Base-by-base conservation (phyloP, 2,329 filamentous ascomycete species). In the Endothia cerciana region DNA sequence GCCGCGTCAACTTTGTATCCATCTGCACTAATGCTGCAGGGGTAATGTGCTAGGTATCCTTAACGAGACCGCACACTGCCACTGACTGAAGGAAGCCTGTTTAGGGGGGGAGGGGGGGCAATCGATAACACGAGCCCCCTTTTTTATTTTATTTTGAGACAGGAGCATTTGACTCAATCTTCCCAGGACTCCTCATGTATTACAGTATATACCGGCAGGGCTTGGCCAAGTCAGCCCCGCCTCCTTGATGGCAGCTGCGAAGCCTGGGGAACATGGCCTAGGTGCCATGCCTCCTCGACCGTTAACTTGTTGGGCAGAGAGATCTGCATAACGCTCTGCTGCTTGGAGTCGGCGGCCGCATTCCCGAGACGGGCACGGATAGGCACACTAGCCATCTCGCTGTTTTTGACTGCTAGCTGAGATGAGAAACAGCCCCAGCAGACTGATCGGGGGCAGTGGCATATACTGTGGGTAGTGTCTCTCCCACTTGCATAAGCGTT, bases 111-210 rank as follows among this genome's bases (percentile, higher is more conserved):
- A 5, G 41, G 36, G 36, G 55, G n/a, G 28, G 17, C 17, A 22
- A 5, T 58, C 55, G 55, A 58, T 58, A 58, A 58, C 30, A 58
- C 33, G n/a, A 58, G 55, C 55, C 55, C 55, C 55, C 25, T 51
- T 51, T 51, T 51, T 33, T n/a, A 3, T n/a, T 53, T 40, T 38
- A 17, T 22, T 40, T 25, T 40, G 36, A 57, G 55, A 58, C 55
- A 41, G n/a, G n/a, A 58, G 55, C 55, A 57, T 57, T 28, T 58
- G 36, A 36, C 55, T 22, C 36, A 22, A 57, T n/a, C 55, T 36
- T n/a, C 53, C 17, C 55, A 22, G 19, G 55, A 40, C 49, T 36
- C 17, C 30, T 55, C 51, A 55, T 55, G 36, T 55, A 47, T 19
- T 47, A 47, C 22, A 17, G 40, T 41, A n/a, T 51, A 51, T 30